Conservation (phyloP, 768 basidiomycete genomes). For the Thelephora ganbajun region DNA sequence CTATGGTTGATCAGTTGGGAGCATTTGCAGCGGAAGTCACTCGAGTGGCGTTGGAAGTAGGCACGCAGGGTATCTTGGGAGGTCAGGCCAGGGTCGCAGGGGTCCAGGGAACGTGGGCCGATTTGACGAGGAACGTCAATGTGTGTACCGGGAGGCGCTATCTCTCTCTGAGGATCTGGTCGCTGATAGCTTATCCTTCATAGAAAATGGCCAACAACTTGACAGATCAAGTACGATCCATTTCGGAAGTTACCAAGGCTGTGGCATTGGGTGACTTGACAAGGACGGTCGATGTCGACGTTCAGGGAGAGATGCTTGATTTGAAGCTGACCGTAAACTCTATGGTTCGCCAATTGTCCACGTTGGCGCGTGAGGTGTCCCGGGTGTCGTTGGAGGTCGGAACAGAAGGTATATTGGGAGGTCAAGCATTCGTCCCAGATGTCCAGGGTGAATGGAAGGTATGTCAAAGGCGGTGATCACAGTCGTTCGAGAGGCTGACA, state of each 20-base stretch:
- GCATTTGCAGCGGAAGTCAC: constrained; percentile 78
- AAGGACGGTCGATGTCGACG: constrained; percentile 81
- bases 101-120: constrained; percentile 89
- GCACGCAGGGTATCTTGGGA: constrained; percentile 81
- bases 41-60: constrained; percentile 78
- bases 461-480: constrained; percentile 5
- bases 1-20: constrained; percentile 87
- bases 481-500: background rate
- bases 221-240: constrained; percentile 80
- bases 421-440: constrained; percentile 83
- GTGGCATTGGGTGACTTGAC: constrained; percentile 74
- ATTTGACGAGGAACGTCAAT: constrained; percentile 83
- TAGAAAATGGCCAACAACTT: constrained; percentile 83
- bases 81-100: constrained; percentile 85
- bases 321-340: constrained; percentile 69
- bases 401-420: constrained; percentile 85
- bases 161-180: background rate
- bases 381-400: constrained; percentile 88
- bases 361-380: constrained; percentile 73
- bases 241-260: constrained; percentile 72
- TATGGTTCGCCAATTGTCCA: constrained; percentile 63
- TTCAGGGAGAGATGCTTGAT: constrained; percentile 88
- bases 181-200: background rate
- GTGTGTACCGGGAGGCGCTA: constrained; percentile 31
- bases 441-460: constrained; percentile 95